A percentile compares a stretch with the other conserved stretches of the same genome.
phyloP scores from a whole-genome alignment of 129 eudicot genomes.

The Apium graveolens region DNA sequence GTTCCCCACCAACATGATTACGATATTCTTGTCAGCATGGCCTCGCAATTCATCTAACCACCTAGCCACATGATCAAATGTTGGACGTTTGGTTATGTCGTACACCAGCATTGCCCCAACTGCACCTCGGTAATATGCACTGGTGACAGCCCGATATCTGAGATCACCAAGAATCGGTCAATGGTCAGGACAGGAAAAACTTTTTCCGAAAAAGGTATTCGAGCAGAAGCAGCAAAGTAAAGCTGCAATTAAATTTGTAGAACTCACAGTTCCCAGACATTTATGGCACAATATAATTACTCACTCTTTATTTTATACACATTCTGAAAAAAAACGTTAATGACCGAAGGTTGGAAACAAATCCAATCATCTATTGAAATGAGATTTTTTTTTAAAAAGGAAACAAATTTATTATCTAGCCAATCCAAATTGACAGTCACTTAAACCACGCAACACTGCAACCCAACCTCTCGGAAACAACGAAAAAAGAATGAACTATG shows the following conservation, averaged over 20 bases:
- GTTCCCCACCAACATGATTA: constrained; percentile 3
- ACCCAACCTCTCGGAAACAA: not conserved
- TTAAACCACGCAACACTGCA: not conserved
- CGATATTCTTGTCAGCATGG: constrained; percentile 7
- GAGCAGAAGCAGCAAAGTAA: not conserved
- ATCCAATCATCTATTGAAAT: not conserved
- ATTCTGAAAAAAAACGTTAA: not conserved
- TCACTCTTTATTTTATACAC: not conserved
- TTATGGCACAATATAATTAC: not conserved
- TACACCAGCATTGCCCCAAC: constrained; percentile 4
- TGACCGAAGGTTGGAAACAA: not conserved
- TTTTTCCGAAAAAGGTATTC: no score
- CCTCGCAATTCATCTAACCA: constrained; percentile 10
- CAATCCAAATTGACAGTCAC: not conserved
- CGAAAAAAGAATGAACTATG: not conserved
- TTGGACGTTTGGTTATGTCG: not conserved
- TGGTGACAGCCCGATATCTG: constrained; percentile 12
- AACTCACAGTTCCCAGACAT: not conserved
- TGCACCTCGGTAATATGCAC: constrained; percentile 10
- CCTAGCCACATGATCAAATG: constrained; percentile 4
- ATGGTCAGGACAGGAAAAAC: not conserved
- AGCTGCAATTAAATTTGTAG: not conserved
- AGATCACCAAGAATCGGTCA: not conserved
- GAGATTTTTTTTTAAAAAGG: not conserved
- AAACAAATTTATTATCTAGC: not conserved